Conservation (phyloP, 2,329 filamentous ascomycete species). For the Epichloe sibirici region DNA sequence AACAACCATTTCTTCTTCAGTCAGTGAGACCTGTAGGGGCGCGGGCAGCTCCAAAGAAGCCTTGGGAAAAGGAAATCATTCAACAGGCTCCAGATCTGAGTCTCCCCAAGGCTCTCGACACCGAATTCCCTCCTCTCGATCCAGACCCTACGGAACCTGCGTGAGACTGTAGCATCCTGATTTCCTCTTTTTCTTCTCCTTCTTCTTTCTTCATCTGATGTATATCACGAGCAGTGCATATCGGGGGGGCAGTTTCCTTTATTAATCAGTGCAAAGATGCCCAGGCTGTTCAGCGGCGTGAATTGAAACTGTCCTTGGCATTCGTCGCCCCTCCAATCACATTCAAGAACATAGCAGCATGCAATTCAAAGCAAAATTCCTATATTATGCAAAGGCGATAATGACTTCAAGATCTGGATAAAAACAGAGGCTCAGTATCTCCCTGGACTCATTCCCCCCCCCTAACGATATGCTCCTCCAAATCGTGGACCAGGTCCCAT, state of each 20-base stretch:
- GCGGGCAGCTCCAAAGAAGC: conserved; percentile 41
- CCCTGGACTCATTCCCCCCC: not conserved
- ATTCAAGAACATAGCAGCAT: not conserved
- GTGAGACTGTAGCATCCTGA: not conserved
- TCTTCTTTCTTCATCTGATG: not conserved
- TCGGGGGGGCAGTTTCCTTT: not conserved
- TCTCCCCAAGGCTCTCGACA: conserved; percentile 18
- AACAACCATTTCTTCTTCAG: conserved; percentile 14
- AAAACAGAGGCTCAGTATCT: not conserved
- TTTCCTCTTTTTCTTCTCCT: not conserved
- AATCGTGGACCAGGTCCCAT: conserved; percentile 48
- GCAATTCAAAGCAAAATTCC: conserved; percentile 9
- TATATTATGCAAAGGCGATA: conserved; percentile 10
- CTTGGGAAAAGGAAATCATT: conserved; percentile 59
- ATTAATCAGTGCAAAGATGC: too few species aligned
- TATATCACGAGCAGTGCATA: not conserved
- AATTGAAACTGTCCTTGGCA: not conserved
- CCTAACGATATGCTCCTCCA: conserved; percentile 43
- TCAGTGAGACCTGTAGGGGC: conserved; percentile 35
- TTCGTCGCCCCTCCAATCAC: not conserved
- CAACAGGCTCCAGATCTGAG: conserved; percentile 10
- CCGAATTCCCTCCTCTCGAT: conserved; percentile 26
- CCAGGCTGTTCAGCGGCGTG: not conserved
- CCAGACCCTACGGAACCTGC: not conserved
- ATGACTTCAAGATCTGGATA: conserved; percentile 8